phyloP scores from a whole-genome alignment of 306 rosid species.

The Styphnolobium japonicum region DNA sequence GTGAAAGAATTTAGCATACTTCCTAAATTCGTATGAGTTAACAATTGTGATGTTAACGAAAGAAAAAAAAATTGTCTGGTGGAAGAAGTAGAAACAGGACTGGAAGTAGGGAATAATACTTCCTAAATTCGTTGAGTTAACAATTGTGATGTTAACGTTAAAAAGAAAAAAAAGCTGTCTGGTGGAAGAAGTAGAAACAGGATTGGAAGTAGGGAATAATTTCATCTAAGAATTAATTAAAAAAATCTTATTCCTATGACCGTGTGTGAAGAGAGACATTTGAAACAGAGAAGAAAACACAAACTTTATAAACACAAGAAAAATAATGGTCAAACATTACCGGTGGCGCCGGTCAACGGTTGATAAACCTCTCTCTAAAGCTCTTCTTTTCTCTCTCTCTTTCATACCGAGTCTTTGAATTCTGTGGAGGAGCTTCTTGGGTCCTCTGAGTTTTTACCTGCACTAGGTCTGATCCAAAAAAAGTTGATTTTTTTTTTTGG shows the following conservation, averaged over 20 bases:
- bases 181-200: not conserved
- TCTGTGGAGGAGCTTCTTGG: constrained; percentile 38
- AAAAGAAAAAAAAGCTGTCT: no score
- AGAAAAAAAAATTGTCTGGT: no score
- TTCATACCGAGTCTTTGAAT: constrained; percentile 32
- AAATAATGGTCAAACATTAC: constrained; percentile 64
- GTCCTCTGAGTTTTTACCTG: constrained; percentile 16
- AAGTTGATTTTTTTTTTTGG: constrained; percentile 18
- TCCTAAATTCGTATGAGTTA: not conserved
- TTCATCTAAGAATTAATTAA: not conserved
- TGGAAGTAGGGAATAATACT: not conserved
- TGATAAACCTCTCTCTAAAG: constrained; percentile 53
- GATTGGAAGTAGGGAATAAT: not conserved
- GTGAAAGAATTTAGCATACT: no score
- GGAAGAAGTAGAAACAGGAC: not conserved
- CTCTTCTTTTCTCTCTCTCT: not conserved
- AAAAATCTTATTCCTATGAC: constrained; percentile 2
- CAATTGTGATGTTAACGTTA: not conserved
- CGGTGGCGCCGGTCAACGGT: constrained; percentile 81
- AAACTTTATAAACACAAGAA: constrained; percentile 30
- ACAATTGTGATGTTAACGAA: not conserved
- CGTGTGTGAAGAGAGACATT: not conserved
- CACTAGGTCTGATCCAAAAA: constrained; percentile 30
- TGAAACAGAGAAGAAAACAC: constrained; percentile 33
- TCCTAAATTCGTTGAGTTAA: not conserved